These are phyloP conservation scores for Massariosphaeria phaeospora DNA, from an alignment of 495 filamentous ascomycete species.

Conservation along the genomic window DNA sequence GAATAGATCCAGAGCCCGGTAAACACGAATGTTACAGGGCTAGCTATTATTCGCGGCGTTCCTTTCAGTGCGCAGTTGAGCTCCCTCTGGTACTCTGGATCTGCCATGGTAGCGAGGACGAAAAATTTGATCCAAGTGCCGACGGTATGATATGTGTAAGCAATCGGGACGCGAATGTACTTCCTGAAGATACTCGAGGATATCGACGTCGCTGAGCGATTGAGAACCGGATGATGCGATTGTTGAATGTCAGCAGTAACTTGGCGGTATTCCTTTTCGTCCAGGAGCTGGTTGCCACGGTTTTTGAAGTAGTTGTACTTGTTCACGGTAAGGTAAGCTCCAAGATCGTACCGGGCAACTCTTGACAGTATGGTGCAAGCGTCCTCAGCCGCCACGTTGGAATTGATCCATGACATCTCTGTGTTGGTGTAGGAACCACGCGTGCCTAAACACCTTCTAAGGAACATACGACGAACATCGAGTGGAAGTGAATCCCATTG, in stretches of 20 bases:
- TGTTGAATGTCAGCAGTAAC: conserved; percentile 26
- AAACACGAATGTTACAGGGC: conserved; percentile 41
- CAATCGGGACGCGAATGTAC: conserved; percentile 18
- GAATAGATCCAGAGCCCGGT: conserved; percentile 50
- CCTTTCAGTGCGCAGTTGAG: conserved; percentile 47
- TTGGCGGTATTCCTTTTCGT: conserved; percentile 28
- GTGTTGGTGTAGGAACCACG: conserved; percentile 21
- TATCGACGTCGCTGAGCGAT: conserved; percentile 20
- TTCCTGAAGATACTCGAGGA: conserved; percentile 4
- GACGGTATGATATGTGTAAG: conserved; percentile 42
- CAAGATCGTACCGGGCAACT: conserved; percentile 36
- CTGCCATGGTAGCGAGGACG: conserved; percentile 51
- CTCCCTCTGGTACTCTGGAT: conserved; percentile 57
- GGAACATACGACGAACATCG: conserved; percentile 30
- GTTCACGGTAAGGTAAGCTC: conserved; percentile 26
- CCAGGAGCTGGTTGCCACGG: conserved; percentile 4
- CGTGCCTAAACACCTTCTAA: conserved; percentile 33
- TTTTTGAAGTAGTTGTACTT: conserved; percentile 34
- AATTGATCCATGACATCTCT: conserved; percentile 32
- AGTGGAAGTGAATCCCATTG: conserved; percentile 36
- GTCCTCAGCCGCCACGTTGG: conserved; percentile 27
- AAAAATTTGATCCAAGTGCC: conserved; percentile 50
- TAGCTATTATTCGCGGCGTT: conserved; percentile 40
- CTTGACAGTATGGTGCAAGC: conserved; percentile 29
- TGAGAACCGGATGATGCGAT: conserved; percentile 20